Conservation (phyloP, 768 basidiomycete genomes). For the Rhodotorula graminis region DNA sequence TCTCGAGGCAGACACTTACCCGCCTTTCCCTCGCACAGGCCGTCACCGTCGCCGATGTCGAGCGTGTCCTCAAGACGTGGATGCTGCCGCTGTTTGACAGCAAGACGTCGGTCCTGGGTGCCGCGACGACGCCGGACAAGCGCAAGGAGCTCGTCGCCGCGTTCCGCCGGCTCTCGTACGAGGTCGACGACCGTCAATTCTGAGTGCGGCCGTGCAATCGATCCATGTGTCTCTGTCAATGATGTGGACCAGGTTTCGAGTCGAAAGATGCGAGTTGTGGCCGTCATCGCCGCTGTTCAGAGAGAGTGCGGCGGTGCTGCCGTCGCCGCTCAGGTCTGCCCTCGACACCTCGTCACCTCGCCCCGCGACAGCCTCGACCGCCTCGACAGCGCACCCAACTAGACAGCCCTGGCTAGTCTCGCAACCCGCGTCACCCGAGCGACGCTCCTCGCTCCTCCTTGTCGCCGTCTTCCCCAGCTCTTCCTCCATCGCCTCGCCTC, state of each 20-base stretch:
- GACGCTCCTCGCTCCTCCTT: background rate
- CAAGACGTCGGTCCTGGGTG: conserved; percentile 66
- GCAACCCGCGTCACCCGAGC: conserved; percentile 1
- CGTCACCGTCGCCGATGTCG: conserved; percentile 70
- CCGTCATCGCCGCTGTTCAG: background rate
- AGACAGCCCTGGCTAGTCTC: conserved; percentile 8
- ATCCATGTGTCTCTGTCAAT: background rate
- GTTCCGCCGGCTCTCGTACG: conserved; percentile 66
- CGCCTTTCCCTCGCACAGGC: conserved; percentile 46
- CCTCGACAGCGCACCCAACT: background rate
- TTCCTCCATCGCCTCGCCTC: background rate
- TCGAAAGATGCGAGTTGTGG: background rate
- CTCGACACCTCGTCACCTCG: background rate
- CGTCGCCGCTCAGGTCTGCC: too few species aligned
- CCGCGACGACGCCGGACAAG: conserved; percentile 75
- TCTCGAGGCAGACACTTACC: background rate
- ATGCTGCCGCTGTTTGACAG: conserved; percentile 78
- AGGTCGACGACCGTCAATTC: conserved; percentile 55
- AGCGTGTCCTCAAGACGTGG: conserved; percentile 64
- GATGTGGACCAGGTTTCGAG: too few species aligned
- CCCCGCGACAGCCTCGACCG: background rate
- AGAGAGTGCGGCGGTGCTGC: too few species aligned
- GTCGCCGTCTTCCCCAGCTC: background rate
- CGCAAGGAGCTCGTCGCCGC: conserved; percentile 63
- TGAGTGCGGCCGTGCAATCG: background rate